These are phyloP conservation scores for Pleurostoma richardsiae DNA, from an alignment of 2,329 filamentous ascomycete genomes.

Conservation along the genomic window DNA sequence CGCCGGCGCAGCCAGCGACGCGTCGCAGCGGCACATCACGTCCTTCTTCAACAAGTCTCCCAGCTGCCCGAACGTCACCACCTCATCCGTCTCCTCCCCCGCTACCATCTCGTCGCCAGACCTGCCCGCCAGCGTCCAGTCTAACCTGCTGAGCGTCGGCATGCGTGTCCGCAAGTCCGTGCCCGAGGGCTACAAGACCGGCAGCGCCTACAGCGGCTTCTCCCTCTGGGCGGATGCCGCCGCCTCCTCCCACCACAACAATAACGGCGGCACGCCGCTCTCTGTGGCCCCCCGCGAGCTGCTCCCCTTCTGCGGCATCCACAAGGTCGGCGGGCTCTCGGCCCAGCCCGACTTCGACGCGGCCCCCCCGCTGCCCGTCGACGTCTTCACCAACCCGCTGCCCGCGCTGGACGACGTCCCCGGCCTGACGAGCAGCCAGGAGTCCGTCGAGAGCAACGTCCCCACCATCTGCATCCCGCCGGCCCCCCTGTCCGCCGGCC, in stretches of 20 bases:
- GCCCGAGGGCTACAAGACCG: conserved; percentile 89
- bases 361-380: conserved; percentile 5
- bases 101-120: conserved; percentile 31
- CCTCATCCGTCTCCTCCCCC: conserved; percentile 14
- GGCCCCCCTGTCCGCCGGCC: conserved; percentile 8
- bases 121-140: conserved; percentile 64
- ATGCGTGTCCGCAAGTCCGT: conserved; percentile 94
- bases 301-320: conserved; percentile 74
- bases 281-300: conserved; percentile 49
- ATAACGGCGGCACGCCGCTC: conserved; percentile 8
- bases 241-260: not conserved
- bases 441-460: conserved; percentile 36
- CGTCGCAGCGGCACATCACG: conserved; percentile 58
- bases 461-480: conserved; percentile 8
- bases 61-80: conserved; percentile 1
- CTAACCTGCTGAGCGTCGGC: conserved; percentile 83
- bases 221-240: conserved; percentile 41
- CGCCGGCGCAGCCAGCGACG: conserved; percentile 52
- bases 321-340: conserved; percentile 66
- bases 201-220: conserved; percentile 42
- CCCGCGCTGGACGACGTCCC: conserved; percentile 35
- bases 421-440: conserved; percentile 50
- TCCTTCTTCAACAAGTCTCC: conserved; percentile 46
- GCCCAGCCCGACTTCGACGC: conserved; percentile 37
- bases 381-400: conserved; percentile 17